phyloP scores from a whole-genome alignment of 495 filamentous ascomycete genomes.

The Annulohypoxylon stygium region DNA sequence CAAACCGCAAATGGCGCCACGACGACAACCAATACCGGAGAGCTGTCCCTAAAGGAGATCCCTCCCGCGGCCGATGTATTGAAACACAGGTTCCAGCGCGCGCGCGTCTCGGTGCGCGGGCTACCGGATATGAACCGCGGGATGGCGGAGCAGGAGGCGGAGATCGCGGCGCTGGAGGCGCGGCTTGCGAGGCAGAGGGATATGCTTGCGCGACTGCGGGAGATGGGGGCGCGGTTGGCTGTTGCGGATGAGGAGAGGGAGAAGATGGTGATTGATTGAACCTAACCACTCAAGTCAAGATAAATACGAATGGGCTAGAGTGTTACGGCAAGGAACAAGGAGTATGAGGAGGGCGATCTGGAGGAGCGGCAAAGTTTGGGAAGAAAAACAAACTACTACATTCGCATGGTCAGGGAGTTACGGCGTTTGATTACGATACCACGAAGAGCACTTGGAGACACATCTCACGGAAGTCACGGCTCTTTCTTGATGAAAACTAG shows the following conservation, averaged over 20 bases:
- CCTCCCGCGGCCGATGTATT: slow-evolving; percentile 78
- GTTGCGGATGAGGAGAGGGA: slow-evolving; percentile 49
- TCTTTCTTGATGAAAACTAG: slow-evolving; percentile 5
- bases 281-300: background rate
- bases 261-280: slow-evolving; percentile 35
- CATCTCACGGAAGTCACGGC: background rate
- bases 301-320: background rate
- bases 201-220: slow-evolving; percentile 61
- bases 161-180: slow-evolving; percentile 82
- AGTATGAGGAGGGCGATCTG: background rate
- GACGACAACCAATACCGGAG: slow-evolving; percentile 40
- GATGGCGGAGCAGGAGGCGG: slow-evolving; percentile 82
- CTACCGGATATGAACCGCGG: slow-evolving; percentile 81
- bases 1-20: slow-evolving; percentile 45
- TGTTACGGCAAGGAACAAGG: too few relatives aligned
- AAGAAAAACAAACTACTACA: background rate
- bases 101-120: slow-evolving; percentile 72
- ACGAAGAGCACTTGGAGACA: slow-evolving; percentile 1
- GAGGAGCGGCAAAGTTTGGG: background rate
- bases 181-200: slow-evolving; percentile 70
- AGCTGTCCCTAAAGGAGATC: slow-evolving; percentile 81
- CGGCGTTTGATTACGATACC: slow-evolving; percentile 37
- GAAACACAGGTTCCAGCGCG: slow-evolving; percentile 83
- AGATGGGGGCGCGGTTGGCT: slow-evolving; percentile 57
- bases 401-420: slow-evolving; percentile 33